A percentile compares a stretch with the other conserved stretches of the same genome.
These are phyloP conservation scores for Yarrowia osloensis DNA, from an alignment of 805 yeast genomes.

Conservation along the genomic window DNA sequence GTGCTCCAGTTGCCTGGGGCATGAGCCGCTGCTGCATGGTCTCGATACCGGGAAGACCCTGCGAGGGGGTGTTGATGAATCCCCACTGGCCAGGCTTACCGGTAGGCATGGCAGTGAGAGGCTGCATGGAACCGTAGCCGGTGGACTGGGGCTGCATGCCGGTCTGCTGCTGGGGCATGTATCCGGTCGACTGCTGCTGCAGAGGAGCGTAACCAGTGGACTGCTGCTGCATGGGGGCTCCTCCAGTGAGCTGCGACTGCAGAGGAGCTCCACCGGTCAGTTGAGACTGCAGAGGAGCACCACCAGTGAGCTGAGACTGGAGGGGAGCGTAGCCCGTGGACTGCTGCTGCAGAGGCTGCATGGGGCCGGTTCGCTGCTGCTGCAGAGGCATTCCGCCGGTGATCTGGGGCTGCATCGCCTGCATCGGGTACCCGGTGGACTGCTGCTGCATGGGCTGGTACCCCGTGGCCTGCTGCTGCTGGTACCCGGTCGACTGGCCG, in stretches of 20 bases:
- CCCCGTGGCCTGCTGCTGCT: slow-evolving; percentile 33
- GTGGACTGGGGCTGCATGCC: slow-evolving; percentile 45
- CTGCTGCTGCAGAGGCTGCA: slow-evolving; percentile 41
- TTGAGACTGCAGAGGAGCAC: slow-evolving; percentile 42
- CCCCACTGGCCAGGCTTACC: slow-evolving; percentile 84
- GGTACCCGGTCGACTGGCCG: neutral
- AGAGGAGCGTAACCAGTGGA: slow-evolving; percentile 51
- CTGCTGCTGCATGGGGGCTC: slow-evolving; percentile 47
- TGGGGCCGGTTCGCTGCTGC: slow-evolving; percentile 43
- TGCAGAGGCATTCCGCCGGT: slow-evolving; percentile 37
- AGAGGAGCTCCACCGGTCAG: slow-evolving; percentile 43
- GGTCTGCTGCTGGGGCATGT: slow-evolving; percentile 26
- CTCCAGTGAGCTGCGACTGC: slow-evolving; percentile 50
- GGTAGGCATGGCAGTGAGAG: slow-evolving; percentile 48
- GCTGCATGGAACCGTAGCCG: slow-evolving; percentile 46
- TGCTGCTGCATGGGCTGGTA: slow-evolving; percentile 43
- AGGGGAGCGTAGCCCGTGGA: slow-evolving; percentile 43
- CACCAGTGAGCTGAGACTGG: slow-evolving; percentile 45
- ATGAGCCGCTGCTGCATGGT: slow-evolving; percentile 66
- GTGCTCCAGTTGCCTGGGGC: slow-evolving; percentile 49
- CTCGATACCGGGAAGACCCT: slow-evolving; percentile 70
- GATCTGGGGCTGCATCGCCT: slow-evolving; percentile 45
- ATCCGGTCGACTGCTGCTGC: slow-evolving; percentile 40
- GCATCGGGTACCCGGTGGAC: slow-evolving; percentile 36
- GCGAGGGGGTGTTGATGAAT: slow-evolving; percentile 65